Base-by-base conservation (phyloP, 805 yeast genomes). In the Barnettozyma californica region DNA sequence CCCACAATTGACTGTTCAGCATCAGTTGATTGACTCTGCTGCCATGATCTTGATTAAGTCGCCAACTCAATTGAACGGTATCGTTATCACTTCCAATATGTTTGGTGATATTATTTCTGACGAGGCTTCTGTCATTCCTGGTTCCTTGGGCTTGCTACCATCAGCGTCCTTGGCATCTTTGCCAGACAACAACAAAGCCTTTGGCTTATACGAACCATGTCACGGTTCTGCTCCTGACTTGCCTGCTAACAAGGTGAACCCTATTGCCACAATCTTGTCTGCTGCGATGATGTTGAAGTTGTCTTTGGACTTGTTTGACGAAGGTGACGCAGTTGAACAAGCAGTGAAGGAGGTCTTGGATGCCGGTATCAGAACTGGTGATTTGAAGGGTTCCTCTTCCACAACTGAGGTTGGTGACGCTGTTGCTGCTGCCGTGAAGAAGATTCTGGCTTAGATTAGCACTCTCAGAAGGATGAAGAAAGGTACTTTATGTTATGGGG, bases 171-270 rank as follows among this genome's bases (percentile, higher is more conserved):
- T 94, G 63, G 94, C 97, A 4, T 89, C 97, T n/a, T 77, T 94
- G 64, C 99, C 99, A 46, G 97, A 92, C 69, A 81, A 92, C 36
- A 91, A 91, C 76, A 74, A 78, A 44, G 98, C 98, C 1, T 91
- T 94, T 65, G 99, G 99, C 50, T 75, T 94, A 55, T 94, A 94
- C 67, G 99, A 94, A 73, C 98, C 99, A 57, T 92, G 97, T 65
- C 99, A 92, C 67, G 99, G 99, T 43, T 85, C 97, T 42, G 99
- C 99, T 33, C 99, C 99, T 45, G 99, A 92, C 68, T 80, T 92
- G 64, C 83, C 84, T 45, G 74, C 71, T 51, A 88, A 89, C 66
- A 85, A 87, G 71, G 99, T 91, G 50, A 92, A 92, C 71, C 99
- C 99, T 45, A 70, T 92, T 49, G 99, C 98, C 45, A 88, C 97